Percentiles rank a stretch among this genome's conserved stretches.
Conservation (phyloP, 306 rosid species). For the Cucumis hystrix region DNA sequence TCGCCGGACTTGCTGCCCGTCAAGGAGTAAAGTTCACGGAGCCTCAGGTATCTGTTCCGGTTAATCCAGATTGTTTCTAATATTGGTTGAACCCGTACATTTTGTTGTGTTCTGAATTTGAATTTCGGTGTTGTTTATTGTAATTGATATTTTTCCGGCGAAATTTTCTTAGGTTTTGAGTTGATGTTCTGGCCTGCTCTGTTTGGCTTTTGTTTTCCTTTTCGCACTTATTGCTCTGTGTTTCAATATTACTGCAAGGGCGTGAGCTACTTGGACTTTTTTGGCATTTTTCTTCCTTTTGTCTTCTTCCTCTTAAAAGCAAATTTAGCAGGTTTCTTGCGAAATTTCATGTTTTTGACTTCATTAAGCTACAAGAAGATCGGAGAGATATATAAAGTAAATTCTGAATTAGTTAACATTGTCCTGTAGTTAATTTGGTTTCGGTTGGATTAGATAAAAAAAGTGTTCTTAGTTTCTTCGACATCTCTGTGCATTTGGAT, state of each 20-base stretch:
- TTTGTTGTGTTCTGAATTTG: not conserved
- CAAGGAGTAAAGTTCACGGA: constrained; percentile 78
- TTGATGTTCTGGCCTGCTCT: not conserved
- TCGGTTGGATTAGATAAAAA: not conserved
- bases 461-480: not conserved
- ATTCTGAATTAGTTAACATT: not conserved
- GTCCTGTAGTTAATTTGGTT: not conserved
- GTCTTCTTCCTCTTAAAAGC: not conserved
- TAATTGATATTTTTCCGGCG: not conserved
- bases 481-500: not conserved
- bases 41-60: constrained; percentile 49
- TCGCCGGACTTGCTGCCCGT: constrained; percentile 79
- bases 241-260: not conserved
- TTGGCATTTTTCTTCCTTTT: not conserved
- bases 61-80: constrained; percentile 3
- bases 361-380: not conserved
- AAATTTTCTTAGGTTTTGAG: not conserved
- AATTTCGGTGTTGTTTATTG: not conserved
- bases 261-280: not conserved
- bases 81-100: constrained; percentile 1
- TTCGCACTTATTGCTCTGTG: not conserved
- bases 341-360: not conserved
- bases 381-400: not conserved
- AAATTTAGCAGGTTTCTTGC: not conserved
- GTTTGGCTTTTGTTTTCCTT: not conserved